A percentile compares a stretch with the other conserved stretches of the same genome.
These are phyloP conservation scores for Amylocystis lapponica DNA, from an alignment of 768 basidiomycete species.

Conservation along the genomic window DNA sequence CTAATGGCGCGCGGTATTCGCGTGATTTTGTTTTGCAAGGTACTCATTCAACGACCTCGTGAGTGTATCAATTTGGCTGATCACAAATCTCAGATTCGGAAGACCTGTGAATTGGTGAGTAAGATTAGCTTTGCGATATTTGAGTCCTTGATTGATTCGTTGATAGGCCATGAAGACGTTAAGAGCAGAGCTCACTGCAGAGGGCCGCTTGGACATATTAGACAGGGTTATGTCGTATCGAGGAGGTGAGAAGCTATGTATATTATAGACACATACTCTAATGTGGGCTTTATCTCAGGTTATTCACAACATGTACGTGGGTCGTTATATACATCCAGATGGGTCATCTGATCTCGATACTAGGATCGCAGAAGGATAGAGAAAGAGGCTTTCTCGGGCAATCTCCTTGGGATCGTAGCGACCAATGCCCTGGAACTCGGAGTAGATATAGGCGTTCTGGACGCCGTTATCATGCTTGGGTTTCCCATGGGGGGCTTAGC, in stretches of 20 bases:
- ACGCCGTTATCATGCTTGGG: conserved; percentile 85
- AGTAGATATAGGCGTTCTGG: conserved; percentile 85
- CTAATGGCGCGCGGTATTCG: conserved; percentile 78
- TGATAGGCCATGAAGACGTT: conserved; percentile 74
- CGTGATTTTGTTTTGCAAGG: conserved; percentile 88
- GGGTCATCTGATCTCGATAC: neutral
- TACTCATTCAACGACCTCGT: conserved; percentile 16
- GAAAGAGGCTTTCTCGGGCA: conserved; percentile 78
- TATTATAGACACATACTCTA: no score
- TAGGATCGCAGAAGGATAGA: conserved; percentile 83
- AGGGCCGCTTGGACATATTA: conserved; percentile 72
- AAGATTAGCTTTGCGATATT: neutral
- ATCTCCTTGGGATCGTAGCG: conserved; percentile 78
- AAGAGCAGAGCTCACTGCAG: conserved; percentile 60
- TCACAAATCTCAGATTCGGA: conserved; percentile 51
- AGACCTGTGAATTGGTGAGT: conserved; percentile 73
- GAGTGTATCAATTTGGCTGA: neutral
- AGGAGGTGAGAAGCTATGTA: conserved; percentile 66
- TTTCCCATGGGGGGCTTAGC: conserved; percentile 71
- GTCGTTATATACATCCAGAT: neutral
- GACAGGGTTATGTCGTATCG: conserved; percentile 76
- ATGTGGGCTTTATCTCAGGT: conserved; percentile 36
- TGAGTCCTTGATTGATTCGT: neutral
- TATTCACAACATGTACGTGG: conserved; percentile 61
- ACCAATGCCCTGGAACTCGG: conserved; percentile 90